A percentile compares a stretch with the other conserved stretches of the same genome.
Conservation (phyloP, 2,329 filamentous ascomycete species). For the Corynespora cassiicola region DNA sequence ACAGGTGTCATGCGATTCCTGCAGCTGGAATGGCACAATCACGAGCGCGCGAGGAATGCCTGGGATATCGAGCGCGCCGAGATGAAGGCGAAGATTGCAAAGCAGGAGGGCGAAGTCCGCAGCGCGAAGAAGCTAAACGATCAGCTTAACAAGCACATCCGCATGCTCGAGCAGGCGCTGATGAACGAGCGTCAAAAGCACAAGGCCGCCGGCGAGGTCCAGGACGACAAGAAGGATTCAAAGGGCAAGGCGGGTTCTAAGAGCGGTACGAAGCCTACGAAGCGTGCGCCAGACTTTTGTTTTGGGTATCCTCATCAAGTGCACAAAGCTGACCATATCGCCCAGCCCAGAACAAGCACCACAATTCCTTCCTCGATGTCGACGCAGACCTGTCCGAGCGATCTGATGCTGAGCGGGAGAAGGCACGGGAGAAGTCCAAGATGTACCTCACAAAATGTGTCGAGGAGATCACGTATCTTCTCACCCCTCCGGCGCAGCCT, state of each 20-base stretch:
- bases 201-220: slow-evolving; percentile 60
- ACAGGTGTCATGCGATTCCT: slow-evolving; percentile 98
- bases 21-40: slow-evolving; percentile 98
- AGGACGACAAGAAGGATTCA: slow-evolving; percentile 45
- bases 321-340: slow-evolving; percentile 27
- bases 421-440: slow-evolving; percentile 67
- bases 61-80: slow-evolving; percentile 99
- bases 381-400: slow-evolving; percentile 50
- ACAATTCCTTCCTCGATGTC: slow-evolving; percentile 59
- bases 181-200: slow-evolving; percentile 80
- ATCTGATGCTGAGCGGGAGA: slow-evolving; percentile 62
- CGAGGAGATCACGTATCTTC: slow-evolving; percentile 71
- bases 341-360: slow-evolving; percentile 54
- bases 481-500: slow-evolving; percentile 69
- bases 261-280: slow-evolving; percentile 29
- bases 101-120: slow-evolving; percentile 86
- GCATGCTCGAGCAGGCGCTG: slow-evolving; percentile 86
- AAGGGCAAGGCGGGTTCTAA: slow-evolving; percentile 38
- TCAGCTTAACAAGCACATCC: slow-evolving; percentile 87
- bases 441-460: slow-evolving; percentile 70
- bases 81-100: slow-evolving; percentile 97
- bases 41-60: slow-evolving; percentile 95
- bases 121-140: slow-evolving; percentile 89
- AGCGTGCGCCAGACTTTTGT: slow-evolving; percentile 26
- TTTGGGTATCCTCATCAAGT: not conserved